A percentile compares a stretch with the other conserved stretches of the same genome.
Evolutionary conservation across 1,284 basidiomycete genomes (phyloP).

Genomic region (Malassezia yamatoensis): DNA sequence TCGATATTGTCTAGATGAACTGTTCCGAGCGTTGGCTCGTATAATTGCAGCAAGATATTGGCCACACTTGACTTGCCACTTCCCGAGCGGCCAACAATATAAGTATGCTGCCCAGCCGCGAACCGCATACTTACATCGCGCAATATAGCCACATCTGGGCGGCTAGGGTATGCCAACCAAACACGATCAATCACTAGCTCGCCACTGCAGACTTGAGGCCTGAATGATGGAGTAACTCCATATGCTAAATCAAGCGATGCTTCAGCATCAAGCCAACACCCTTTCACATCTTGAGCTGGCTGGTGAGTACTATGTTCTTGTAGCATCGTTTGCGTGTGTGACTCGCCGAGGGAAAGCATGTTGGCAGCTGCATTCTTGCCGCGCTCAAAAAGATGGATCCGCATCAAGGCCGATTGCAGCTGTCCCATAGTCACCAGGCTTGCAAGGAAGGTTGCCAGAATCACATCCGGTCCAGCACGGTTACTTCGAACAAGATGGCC

Average conservation of each 20-base stretch:
- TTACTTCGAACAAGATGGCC: constrained; percentile 70
- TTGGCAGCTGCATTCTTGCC: constrained; percentile 75
- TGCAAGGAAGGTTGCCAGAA: constrained; percentile 95
- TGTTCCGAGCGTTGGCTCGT: constrained; percentile 50
- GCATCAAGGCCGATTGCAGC: constrained; percentile 73
- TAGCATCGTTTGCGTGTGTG: background rate
- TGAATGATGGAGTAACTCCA: background rate
- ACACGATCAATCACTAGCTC: constrained; percentile 69
- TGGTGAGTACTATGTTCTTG: background rate
- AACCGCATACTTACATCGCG: constrained; percentile 60
- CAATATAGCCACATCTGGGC: constrained; percentile 59
- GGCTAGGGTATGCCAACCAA: constrained; percentile 76
- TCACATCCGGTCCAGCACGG: constrained; percentile 60
- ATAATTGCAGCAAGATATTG: constrained; percentile 69
- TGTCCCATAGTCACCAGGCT: constrained; percentile 78
- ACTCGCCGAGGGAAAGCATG: constrained; percentile 58
- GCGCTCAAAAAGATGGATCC: constrained; percentile 66
- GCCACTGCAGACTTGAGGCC: constrained; percentile 52
- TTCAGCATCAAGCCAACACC: background rate
- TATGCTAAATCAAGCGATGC: background rate
- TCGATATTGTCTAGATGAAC: constrained; percentile 76
- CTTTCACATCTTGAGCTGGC: background rate
- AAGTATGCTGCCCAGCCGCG: constrained; percentile 74
- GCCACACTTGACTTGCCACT: constrained; percentile 88
- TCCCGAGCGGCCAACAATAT: constrained; percentile 81